phyloP scores from a whole-genome alignment of 1,139 yeast species.

The Geotrichum aggregatum region DNA sequence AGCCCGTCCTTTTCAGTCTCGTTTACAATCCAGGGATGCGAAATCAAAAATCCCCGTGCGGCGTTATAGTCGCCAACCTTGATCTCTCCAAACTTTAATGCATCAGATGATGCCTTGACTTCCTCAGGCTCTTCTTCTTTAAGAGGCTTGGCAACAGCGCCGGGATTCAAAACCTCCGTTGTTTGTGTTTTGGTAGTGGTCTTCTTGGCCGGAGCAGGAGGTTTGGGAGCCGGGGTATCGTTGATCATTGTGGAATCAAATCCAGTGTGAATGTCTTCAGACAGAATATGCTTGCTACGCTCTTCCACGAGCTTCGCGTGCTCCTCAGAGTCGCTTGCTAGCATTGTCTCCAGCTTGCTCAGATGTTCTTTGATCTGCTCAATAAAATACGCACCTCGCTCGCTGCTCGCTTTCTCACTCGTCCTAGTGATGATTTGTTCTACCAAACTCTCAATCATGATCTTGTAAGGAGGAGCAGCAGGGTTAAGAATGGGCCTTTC shows the following conservation, averaged over 20 bases:
- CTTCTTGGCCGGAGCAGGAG: conserved; percentile 18
- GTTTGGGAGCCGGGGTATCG: conserved; percentile 42
- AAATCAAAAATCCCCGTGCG: conserved; percentile 51
- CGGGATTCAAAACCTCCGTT: conserved; percentile 42
- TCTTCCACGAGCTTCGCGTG: conserved; percentile 66
- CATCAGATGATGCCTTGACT: conserved; percentile 55
- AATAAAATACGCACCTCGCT: conserved; percentile 39
- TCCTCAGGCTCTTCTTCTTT: conserved; percentile 40
- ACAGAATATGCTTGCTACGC: conserved; percentile 69
- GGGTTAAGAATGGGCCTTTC: conserved; percentile 40
- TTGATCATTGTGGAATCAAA: conserved; percentile 82
- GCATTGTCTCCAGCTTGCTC: conserved; percentile 37
- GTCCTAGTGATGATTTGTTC: conserved; percentile 61
- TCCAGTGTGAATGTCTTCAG: conserved; percentile 92
- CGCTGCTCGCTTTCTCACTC: conserved; percentile 50
- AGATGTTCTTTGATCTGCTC: conserved; percentile 36
- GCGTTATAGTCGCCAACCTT: conserved; percentile 46
- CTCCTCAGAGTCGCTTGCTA: conserved; percentile 60
- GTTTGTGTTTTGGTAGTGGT: conserved; percentile 25
- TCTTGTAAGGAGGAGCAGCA: conserved; percentile 65
- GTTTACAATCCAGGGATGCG: conserved; percentile 65
- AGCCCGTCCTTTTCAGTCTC: conserved; percentile 89
- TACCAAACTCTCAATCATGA: conserved; percentile 87
- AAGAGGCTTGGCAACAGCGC: conserved; percentile 22
- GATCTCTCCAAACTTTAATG: conserved; percentile 61